Base-by-base conservation (phyloP, 768 basidiomycete genomes). In the Paxillus involutus region DNA sequence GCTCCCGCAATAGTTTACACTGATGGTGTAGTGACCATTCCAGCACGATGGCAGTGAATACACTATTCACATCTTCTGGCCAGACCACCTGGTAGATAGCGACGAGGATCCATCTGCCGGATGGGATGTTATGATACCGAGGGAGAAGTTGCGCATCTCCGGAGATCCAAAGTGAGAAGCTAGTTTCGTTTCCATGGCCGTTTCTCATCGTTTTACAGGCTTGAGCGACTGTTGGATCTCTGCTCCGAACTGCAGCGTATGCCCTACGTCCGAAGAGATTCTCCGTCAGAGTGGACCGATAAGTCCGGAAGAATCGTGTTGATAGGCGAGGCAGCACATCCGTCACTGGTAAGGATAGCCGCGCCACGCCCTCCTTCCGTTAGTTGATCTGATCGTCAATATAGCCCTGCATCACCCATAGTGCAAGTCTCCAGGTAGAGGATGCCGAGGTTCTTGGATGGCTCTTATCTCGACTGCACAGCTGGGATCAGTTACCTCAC, bases 311-410 rank as follows among this genome's bases (percentile, higher is more conserved):
- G 75, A 51, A 69, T 82, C 14, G 76, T 80, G 16, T 66, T 84
- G 19, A 72, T 82, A 33, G 84, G 82, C 41, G 80, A 80, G 56
- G 82, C 82, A 13, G 80, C 79, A 2, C 82, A 84, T 66, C 79
- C 83, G 11, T 69, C 80, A 41, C 59, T 80, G 63, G 82, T 80
- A 52, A 55, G 75, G 63, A 4, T 36, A 13, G 30, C 43, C 21
- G 32, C 19, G 7, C 49, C 47, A 1, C 16, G n/a, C 46, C 29
- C 7, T 24, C 24, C 19, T 16, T 26, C 41, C 33, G 19, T 29
- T 30, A 46, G 43, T 35, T 30, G 37, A 16, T 43, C 57, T 54
- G 30, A 55, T 47, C 12, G 33, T 49, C 26, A 40, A 40, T 50
- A 37, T 56, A 84, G 83, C 82, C 81, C 16, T 75, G 76, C 36